Conservation (phyloP, 495 filamentous ascomycete species). For the Penicillium manginii region DNA sequence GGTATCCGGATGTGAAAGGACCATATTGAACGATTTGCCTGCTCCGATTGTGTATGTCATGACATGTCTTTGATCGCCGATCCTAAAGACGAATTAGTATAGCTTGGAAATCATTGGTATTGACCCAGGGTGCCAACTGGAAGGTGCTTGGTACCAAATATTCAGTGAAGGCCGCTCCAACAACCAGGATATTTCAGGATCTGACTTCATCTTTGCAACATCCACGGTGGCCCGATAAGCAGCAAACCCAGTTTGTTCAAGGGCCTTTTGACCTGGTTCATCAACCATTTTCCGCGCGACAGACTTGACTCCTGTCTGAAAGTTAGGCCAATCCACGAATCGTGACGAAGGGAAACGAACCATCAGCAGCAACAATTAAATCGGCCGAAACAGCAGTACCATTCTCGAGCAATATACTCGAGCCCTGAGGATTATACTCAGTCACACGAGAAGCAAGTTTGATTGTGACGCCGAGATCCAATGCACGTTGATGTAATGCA, state of each 20-base stretch:
- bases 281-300: constrained; percentile 34
- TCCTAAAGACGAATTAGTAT: constrained; percentile 19
- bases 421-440: constrained; percentile 23
- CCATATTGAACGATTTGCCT: constrained; percentile 54
- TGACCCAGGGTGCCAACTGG: no score
- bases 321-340: neutral
- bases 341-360: constrained; percentile 19
- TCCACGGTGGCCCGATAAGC: constrained; percentile 49
- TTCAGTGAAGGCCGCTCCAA: constrained; percentile 44
- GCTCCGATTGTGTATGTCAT: constrained; percentile 56
- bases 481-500: constrained; percentile 33
- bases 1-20: constrained; percentile 50
- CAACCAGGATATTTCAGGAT: constrained; percentile 44
- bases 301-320: constrained; percentile 37
- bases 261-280: constrained; percentile 16
- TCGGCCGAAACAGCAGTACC: constrained; percentile 27
- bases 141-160: constrained; percentile 48
- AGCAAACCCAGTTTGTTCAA: constrained; percentile 35
- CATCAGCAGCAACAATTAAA: constrained; percentile 51
- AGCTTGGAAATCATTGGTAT: no score
- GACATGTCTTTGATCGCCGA: constrained; percentile 44
- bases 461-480: constrained; percentile 38
- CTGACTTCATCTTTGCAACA: constrained; percentile 38
- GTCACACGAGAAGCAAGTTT: constrained; percentile 27
- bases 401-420: constrained; percentile 25